A percentile compares a stretch with the other conserved stretches of the same genome.
These are phyloP conservation scores for Magnusiomyces tetraspermus DNA, from an alignment of 1,139 yeast genomes.

Conservation along the genomic window DNA sequence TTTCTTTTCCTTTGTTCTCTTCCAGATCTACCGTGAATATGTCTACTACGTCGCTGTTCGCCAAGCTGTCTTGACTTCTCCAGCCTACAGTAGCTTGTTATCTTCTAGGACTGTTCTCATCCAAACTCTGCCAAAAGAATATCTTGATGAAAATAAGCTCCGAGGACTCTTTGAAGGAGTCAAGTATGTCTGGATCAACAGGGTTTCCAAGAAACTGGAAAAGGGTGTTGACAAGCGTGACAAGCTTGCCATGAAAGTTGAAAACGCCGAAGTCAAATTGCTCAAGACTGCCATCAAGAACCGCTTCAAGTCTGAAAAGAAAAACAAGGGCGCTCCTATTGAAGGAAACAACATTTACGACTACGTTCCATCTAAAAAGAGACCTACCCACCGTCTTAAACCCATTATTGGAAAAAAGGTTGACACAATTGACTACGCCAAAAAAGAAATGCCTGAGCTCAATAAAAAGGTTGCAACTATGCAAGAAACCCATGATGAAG, in stretches of 20 bases:
- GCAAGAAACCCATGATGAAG: conserved; percentile 43
- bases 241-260: conserved; percentile 52
- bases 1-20: conserved; percentile 61
- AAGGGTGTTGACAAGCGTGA: conserved; percentile 54
- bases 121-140: conserved; percentile 67
- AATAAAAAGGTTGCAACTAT: conserved; percentile 53
- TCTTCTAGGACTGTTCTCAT: conserved; percentile 74
- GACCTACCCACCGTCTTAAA: conserved; percentile 62
- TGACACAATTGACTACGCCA: conserved; percentile 66
- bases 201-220: conserved; percentile 53
- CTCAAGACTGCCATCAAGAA: conserved; percentile 52
- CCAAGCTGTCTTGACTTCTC: conserved; percentile 72
- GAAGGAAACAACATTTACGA: conserved; percentile 46
- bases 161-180: conserved; percentile 60
- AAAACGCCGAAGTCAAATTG: conserved; percentile 55
- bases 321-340: conserved; percentile 32
- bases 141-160: conserved; percentile 51
- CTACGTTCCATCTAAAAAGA: conserved; percentile 67
- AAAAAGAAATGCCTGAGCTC: conserved; percentile 56
- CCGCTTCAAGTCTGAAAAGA: conserved; percentile 55
- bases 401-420: conserved; percentile 73
- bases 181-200: conserved; percentile 62
- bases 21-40: conserved; percentile 71
- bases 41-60: conserved; percentile 70
- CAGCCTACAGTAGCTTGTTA: conserved; percentile 61